These are phyloP conservation scores for Sequoiadendron giganteum DNA, from an alignment of 75 land plant genomes.

Conservation along the genomic window DNA sequence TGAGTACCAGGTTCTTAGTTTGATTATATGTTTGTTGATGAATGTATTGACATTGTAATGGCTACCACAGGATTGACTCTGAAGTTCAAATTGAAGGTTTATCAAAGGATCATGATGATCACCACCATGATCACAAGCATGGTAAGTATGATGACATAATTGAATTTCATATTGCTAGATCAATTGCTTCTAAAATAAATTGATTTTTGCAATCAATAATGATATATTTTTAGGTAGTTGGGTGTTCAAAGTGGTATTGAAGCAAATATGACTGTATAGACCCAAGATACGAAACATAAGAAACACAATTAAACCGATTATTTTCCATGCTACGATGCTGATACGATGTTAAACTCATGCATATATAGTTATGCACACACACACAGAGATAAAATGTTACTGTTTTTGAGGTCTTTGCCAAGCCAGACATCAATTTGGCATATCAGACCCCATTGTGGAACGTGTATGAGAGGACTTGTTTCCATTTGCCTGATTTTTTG, in stretches of 20 bases:
- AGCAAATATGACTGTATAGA: background rate
- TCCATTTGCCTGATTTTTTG: background rate
- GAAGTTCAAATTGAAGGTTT: constrained; percentile 37
- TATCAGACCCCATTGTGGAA: background rate
- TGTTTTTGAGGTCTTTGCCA: background rate
- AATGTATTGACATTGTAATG: background rate
- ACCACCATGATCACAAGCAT: constrained; percentile 72
- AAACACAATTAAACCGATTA: background rate
- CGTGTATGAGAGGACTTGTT: background rate
- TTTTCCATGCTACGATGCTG: background rate
- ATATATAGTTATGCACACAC: background rate
- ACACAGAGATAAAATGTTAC: background rate
- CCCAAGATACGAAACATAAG: background rate
- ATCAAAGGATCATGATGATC: constrained; percentile 36
- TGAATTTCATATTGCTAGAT: background rate
- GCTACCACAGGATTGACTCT: constrained; percentile 57
- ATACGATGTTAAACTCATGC: background rate
- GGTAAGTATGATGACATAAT: constrained; percentile 19
- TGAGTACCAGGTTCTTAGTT: background rate
- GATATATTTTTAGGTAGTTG: background rate
- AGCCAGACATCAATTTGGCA: background rate
- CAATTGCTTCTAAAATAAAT: background rate
- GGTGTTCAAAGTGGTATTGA: background rate
- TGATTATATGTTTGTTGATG: background rate
- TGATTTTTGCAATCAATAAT: no score